Evolutionary conservation across 2,329 filamentous ascomycete species (phyloP).

Genomic region (Alternaria panax): DNA sequence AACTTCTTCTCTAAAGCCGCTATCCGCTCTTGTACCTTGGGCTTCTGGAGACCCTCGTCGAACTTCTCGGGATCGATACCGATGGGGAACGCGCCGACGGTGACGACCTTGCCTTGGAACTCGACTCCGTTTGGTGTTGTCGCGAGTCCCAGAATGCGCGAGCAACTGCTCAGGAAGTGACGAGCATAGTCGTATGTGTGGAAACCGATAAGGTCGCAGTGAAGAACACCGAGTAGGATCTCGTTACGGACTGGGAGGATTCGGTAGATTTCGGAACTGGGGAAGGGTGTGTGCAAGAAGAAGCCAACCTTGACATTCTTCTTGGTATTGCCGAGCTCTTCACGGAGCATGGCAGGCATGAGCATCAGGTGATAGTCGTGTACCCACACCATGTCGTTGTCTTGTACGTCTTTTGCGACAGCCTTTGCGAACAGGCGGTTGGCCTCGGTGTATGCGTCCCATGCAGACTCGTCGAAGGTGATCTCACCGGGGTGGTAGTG

Average conservation of each 20-base stretch:
- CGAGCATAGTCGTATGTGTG: slow-evolving; percentile 99
- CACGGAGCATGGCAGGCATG: slow-evolving; percentile 90
- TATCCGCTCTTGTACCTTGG: slow-evolving; percentile 87
- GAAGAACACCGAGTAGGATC: slow-evolving; percentile 83
- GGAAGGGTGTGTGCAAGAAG: slow-evolving; percentile 97
- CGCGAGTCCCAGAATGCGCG: slow-evolving; percentile 79
- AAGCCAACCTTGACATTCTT: slow-evolving; percentile 98
- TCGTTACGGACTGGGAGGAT: slow-evolving; percentile 92
- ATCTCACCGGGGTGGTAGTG: slow-evolving; percentile 99
- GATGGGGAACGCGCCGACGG: slow-evolving; percentile 94
- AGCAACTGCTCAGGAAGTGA: slow-evolving; percentile 95
- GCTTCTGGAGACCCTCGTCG: slow-evolving; percentile 83
- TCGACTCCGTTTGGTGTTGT: slow-evolving; percentile 95
- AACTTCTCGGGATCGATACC: slow-evolving; percentile 98
- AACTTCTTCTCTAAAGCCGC: slow-evolving; percentile 87
- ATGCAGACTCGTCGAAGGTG: slow-evolving; percentile 93
- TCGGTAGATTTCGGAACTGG: slow-evolving; percentile 94
- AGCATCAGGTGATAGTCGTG: slow-evolving; percentile 99
- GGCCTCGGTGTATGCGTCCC: slow-evolving; percentile 91
- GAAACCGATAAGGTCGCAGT: slow-evolving; percentile 96
- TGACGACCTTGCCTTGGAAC: slow-evolving; percentile 85
- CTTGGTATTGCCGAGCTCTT: slow-evolving; percentile 80
- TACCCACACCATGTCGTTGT: slow-evolving; percentile 96
- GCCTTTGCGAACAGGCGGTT: slow-evolving; percentile 91
- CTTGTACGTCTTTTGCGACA: slow-evolving; percentile 84